These are phyloP conservation scores for Knufia fluminis DNA, from an alignment of 2,329 filamentous ascomycete species.

Conservation along the genomic window DNA sequence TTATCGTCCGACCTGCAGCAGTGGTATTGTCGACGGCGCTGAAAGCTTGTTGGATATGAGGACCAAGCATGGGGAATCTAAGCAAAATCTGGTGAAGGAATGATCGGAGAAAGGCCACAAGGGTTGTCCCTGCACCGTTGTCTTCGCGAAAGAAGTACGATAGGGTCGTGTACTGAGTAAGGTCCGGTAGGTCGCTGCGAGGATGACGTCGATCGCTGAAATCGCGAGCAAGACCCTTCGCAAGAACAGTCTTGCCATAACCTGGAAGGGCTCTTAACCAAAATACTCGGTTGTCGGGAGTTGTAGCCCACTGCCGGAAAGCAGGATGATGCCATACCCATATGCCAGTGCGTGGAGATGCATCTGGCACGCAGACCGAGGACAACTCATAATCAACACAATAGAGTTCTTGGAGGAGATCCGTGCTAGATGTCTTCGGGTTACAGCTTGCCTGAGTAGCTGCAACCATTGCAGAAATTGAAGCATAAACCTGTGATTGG, in stretches of 20 bases:
- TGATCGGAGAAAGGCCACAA: neutral
- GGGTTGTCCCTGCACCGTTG: neutral
- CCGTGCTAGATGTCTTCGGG: too few species aligned
- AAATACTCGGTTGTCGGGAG: neutral
- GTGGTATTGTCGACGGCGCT: neutral
- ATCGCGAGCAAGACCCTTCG: neutral
- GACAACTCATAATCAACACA: neutral
- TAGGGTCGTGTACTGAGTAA: neutral
- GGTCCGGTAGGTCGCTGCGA: neutral
- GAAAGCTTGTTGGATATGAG: neutral
- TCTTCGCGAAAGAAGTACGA: neutral
- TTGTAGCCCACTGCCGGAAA: neutral
- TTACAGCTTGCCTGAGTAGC: too few species aligned
- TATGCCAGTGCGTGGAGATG: neutral
- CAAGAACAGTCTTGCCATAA: neutral
- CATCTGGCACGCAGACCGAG: neutral
- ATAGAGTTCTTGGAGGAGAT: neutral
- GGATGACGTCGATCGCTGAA: neutral
- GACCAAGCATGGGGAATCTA: neutral
- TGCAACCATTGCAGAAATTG: too few species aligned
- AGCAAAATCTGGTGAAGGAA: neutral
- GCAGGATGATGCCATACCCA: neutral
- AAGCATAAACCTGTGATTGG: too few species aligned
- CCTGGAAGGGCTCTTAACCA: neutral
- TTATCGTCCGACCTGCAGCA: neutral